Conservation (phyloP, 176 grass and related monocot genomes). For the Stipa capillata region DNA sequence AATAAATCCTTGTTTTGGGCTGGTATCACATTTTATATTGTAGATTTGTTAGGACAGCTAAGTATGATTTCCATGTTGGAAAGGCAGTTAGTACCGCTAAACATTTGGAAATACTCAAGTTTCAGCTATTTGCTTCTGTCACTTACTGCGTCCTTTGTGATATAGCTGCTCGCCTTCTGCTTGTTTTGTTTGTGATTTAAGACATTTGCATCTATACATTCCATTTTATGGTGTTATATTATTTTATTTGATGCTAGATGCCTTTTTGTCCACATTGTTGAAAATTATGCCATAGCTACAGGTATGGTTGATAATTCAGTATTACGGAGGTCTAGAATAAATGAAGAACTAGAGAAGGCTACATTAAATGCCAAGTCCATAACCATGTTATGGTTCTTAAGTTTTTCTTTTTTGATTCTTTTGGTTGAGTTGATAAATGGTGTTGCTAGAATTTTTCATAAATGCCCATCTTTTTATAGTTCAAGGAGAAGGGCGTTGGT, state of each 20-base stretch:
- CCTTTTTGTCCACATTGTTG: neutral
- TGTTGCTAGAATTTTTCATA: neutral
- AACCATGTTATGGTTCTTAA: neutral
- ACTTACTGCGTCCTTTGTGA: neutral
- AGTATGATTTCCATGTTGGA: too few relatives aligned
- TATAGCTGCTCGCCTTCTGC: neutral
- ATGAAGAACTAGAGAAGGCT: neutral
- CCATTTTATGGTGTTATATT: neutral
- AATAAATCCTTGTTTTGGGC: neutral
- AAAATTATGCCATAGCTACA: neutral
- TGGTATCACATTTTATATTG: too few relatives aligned
- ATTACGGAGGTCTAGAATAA: neutral
- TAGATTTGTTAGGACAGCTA: too few relatives aligned
- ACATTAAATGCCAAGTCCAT: neutral
- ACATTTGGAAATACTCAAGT: too few relatives aligned
- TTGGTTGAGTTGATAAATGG: neutral
- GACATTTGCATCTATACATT: neutral
- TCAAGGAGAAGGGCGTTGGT: conserved; percentile 60
- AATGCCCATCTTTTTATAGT: conserved; percentile 29
- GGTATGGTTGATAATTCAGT: neutral
- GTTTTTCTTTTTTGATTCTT: neutral
- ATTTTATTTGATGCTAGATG: neutral
- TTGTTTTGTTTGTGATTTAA: conserved; percentile 1
- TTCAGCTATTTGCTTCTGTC: neutral
- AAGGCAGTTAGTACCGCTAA: too few relatives aligned